Base-by-base conservation (phyloP, 371 early-diverging fungal species). In the Capniomyces stellatus region DNA sequence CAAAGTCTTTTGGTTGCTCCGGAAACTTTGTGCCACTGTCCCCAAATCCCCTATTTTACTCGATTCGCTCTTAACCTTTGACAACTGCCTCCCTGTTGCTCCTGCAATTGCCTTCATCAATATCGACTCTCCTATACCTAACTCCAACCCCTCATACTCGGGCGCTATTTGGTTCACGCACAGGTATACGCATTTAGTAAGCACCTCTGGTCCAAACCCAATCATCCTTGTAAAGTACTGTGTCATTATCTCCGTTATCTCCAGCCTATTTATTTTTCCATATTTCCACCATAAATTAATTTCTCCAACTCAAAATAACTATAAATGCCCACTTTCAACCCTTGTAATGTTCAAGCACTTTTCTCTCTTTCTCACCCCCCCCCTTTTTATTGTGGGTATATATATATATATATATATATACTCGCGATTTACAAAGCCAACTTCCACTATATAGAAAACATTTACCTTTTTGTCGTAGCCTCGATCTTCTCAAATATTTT, bases 111-210 rank as follows among this genome's bases (percentile, higher is more conserved):
- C 92, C 67, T 95, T 97, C 62, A 96, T 78, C 29, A 98, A 67
- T 2, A 93, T 64, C 10, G 83, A 78, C 59, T 98, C 98, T 31
- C 98, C 99, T 42, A 98, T 80, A 15, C 97, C 98, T 29, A 98
- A 74, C 64, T 98, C 98, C 24, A 92, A 70, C 10, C 92, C 92
- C 63, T 94, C 92, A 59, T 92, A 92, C 56, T 93, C 92, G 0
- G 98, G 95, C 28, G 88, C 83, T 51, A 51, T 39, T 69, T 86
- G 83, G 68, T 90, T 91, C 43, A 96, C 75, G 57, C 95, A 94
- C 58, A 96, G 72, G 67, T 96, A 95, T 15, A 96, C 73, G 29
- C 79, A 70, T 43, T 81, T 69, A 1, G 87, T 58, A 28, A 96
- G 72, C 50, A 78, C 77, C 21, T 86, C 64, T 1, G 89, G 82